Percentiles rank a stretch among this genome's conserved stretches.
These are phyloP conservation scores for Taphrina deformans DNA, from an alignment of 1,139 yeast species.

Conservation along the genomic window DNA sequence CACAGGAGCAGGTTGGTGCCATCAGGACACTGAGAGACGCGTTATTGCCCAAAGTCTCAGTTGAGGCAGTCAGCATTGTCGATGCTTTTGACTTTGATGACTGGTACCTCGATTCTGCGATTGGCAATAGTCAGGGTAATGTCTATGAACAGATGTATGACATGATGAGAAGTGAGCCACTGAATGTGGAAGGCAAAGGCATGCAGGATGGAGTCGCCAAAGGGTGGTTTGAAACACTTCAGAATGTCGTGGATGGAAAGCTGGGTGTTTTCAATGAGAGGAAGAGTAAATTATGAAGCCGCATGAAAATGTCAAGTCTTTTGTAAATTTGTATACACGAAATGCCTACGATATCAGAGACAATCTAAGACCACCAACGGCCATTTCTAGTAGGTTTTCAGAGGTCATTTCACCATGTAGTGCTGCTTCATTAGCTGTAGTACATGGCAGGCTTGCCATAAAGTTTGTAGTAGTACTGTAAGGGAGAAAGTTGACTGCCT, in stretches of 20 bases:
- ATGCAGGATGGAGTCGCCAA: slow-evolving; percentile 31
- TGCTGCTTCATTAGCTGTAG: too few relatives aligned
- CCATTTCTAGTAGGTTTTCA: too few relatives aligned
- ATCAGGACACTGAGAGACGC: slow-evolving; percentile 46
- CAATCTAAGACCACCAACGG: too few relatives aligned
- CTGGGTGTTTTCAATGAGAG: slow-evolving; percentile 24
- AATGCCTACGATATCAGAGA: neutral
- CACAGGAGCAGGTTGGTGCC: slow-evolving; percentile 44
- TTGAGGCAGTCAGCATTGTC: slow-evolving; percentile 76
- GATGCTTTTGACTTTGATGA: slow-evolving; percentile 88
- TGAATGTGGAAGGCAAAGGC: slow-evolving; percentile 27
- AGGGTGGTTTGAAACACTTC: slow-evolving; percentile 30
- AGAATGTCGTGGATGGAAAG: slow-evolving; percentile 25
- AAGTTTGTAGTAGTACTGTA: too few relatives aligned
- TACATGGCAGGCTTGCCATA: too few relatives aligned
- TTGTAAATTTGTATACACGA: neutral
- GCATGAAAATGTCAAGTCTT: neutral
- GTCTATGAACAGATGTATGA: slow-evolving; percentile 71
- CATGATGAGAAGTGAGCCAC: slow-evolving; percentile 43
- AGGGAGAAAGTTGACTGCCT: too few relatives aligned
- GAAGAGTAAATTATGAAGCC: slow-evolving; percentile 13
- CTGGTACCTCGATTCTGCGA: slow-evolving; percentile 78
- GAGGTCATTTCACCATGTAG: too few relatives aligned
- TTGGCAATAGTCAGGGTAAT: slow-evolving; percentile 83
- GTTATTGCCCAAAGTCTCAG: slow-evolving; percentile 51